Base-by-base conservation (phyloP, 192 early-diverging fungal genomes). In the Coemansia nantahalensis region DNA sequence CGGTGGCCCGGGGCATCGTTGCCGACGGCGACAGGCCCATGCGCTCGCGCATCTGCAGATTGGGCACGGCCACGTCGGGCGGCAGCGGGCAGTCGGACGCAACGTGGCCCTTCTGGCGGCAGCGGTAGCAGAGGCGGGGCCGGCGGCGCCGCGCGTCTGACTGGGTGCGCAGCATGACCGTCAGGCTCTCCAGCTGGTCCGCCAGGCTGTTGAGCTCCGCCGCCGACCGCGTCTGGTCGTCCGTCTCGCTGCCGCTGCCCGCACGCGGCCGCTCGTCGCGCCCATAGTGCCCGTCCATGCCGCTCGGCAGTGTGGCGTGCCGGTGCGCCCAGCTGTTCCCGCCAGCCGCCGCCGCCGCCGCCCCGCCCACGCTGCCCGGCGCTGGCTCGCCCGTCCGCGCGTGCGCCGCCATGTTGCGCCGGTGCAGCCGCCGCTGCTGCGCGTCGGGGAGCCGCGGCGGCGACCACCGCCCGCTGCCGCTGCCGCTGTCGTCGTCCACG, bases 21-120 rank as follows among this genome's bases (percentile, higher is more conserved):
- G 47, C 26, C 26, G 26, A 28, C 26, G 26, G 52, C 2, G 40
- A 22, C 17, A 63, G 47, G 6, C 44, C 56, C 35, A 65, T 34
- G n/a, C 48, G 45, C 30, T 65, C 62, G 19, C 57, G 41, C 30
- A 41, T 22, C 39, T 60, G 62, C 62, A 58, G 69, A 22, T 45
- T 57, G 8, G 62, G 68, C 46, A 59, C 57, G 1, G 48, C 41
- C 19, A 56, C 38, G 12, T 73, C 69, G 1, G 53, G 33, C 4
- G 69, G 69, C 57, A 73, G 22, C 13, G 57, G 57, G 22, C 69
- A 73, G 28, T 73, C 69, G 8, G 58, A 31, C 8, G 69, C 69
- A 38, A 73, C 51, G 28, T 73, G 69, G 15, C 69, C 69, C 54
- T 73, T 73, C 44, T 73, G 69, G 8, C 69, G 62, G 58, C 69